phyloP scores from a whole-genome alignment of 768 basidiomycete genomes.

The Gymnopilus junonius region DNA sequence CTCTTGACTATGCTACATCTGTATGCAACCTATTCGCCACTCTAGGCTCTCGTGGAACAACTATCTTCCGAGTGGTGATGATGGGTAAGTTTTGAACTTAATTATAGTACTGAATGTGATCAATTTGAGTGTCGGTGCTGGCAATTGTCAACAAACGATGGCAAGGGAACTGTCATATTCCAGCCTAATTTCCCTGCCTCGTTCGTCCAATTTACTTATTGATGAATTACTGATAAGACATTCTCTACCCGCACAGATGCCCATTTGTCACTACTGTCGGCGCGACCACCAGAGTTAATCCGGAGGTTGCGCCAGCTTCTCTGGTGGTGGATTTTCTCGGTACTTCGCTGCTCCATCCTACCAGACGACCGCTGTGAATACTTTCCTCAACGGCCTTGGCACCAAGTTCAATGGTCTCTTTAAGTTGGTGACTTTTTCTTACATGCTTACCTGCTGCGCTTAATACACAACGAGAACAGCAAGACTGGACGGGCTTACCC shows the following conservation, averaged over 20 bases:
- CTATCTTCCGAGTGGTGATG: slow-evolving; percentile 64
- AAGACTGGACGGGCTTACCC: slow-evolving; percentile 59
- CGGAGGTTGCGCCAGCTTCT: slow-evolving; percentile 64
- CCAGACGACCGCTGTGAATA: slow-evolving; percentile 49
- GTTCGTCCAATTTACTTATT: slow-evolving; percentile 27
- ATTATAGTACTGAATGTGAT: neutral
- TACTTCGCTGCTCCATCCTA: slow-evolving; percentile 60
- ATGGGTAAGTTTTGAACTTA: slow-evolving; percentile 38
- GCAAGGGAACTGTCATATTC: slow-evolving; percentile 46
- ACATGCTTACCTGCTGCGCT: neutral
- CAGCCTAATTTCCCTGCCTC: slow-evolving; percentile 61
- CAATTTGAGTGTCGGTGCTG: slow-evolving; percentile 55
- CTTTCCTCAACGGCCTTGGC: slow-evolving; percentile 51
- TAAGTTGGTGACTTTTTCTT: slow-evolving; percentile 45
- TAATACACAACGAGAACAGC: slow-evolving; percentile 32
- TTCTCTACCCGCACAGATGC: slow-evolving; percentile 37
- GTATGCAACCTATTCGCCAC: slow-evolving; percentile 68
- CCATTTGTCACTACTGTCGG: slow-evolving; percentile 72
- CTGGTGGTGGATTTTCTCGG: slow-evolving; percentile 70
- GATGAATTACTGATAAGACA: slow-evolving; percentile 6
- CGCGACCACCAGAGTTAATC: slow-evolving; percentile 61
- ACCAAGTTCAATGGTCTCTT: slow-evolving; percentile 49
- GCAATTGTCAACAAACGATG: slow-evolving; percentile 54
- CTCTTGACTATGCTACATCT: slow-evolving; percentile 56
- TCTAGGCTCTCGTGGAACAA: slow-evolving; percentile 62